phyloP scores from a whole-genome alignment of 208 protist genomes.

The Wallacemonas sp. region DNA sequence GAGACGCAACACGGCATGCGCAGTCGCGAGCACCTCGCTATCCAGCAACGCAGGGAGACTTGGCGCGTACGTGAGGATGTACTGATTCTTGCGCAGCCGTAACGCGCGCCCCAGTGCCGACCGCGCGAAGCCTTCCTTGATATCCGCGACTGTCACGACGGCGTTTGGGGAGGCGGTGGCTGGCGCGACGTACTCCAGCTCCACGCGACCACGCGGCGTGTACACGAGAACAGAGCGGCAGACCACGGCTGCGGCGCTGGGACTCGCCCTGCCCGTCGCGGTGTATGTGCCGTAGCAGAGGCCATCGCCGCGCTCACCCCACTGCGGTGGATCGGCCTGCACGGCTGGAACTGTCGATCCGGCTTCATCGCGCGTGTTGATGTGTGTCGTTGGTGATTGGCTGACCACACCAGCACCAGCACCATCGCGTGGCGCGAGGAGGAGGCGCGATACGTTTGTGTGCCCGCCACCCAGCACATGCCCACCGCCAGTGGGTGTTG shows the following conservation, averaged over 20 bases:
- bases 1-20: slow-evolving; percentile 48
- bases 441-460: background rate
- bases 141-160: slow-evolving; percentile 41
- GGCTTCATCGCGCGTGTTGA: background rate
- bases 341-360: background rate
- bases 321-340: background rate
- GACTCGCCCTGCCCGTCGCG: background rate
- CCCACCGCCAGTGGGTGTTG: background rate
- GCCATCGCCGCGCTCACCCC: slow-evolving; percentile 1
- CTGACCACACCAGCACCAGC: background rate
- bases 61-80: slow-evolving; percentile 45
- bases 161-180: background rate
- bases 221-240: slow-evolving; percentile 41
- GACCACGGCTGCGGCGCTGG: background rate
- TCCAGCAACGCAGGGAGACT: slow-evolving; percentile 28
- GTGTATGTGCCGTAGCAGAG: slow-evolving; percentile 13
- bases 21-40: slow-evolving; percentile 16
- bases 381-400: background rate
- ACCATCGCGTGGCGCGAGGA: background rate
- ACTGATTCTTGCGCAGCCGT: slow-evolving; percentile 24
- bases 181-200: slow-evolving; percentile 30
- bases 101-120: slow-evolving; percentile 49
- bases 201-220: slow-evolving; percentile 43
- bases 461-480: background rate
- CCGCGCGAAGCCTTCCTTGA: slow-evolving; percentile 44